These are phyloP conservation scores for Clathrospora elynae DNA, from an alignment of 2,329 filamentous ascomycete genomes.

Conservation along the genomic window DNA sequence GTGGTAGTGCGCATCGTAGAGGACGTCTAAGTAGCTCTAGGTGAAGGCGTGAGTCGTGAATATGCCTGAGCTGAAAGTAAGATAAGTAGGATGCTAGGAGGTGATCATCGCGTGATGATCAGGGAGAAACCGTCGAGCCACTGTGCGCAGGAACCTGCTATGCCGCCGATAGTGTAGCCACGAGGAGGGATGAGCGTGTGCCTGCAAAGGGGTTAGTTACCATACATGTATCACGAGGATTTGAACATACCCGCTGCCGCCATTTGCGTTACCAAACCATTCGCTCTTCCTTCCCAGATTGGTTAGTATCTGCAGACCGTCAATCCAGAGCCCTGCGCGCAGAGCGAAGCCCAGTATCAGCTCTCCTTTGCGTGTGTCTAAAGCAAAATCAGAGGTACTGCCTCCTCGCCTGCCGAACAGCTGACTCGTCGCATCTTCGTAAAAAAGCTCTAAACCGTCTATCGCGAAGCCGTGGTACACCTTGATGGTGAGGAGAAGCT, in stretches of 20 bases:
- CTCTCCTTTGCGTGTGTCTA: slow-evolving; percentile 85
- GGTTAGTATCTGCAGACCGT: slow-evolving; percentile 88
- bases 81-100: no score
- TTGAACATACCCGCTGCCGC: slow-evolving; percentile 78
- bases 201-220: slow-evolving; percentile 57
- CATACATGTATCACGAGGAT: slow-evolving; percentile 11
- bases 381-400: slow-evolving; percentile 72
- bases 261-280: slow-evolving; percentile 78
- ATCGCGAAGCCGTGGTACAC: slow-evolving; percentile 78
- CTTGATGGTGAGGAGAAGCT: slow-evolving; percentile 74
- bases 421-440: slow-evolving; percentile 83
- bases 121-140: slow-evolving; percentile 89
- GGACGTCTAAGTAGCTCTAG: no score
- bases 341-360: slow-evolving; percentile 85
- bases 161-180: slow-evolving; percentile 85
- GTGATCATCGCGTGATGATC: slow-evolving; percentile 73
- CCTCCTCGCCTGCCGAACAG: slow-evolving; percentile 83
- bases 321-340: slow-evolving; percentile 79
- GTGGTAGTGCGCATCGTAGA: no score
- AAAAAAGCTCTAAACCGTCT: slow-evolving; percentile 89
- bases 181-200: slow-evolving; percentile 86
- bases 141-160: slow-evolving; percentile 77
- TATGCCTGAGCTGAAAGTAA: no score
- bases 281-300: slow-evolving; percentile 84
- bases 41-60: no score